Evolutionary conservation across 805 yeast genomes (phyloP).

Genomic region (Lachancea sp.): DNA sequence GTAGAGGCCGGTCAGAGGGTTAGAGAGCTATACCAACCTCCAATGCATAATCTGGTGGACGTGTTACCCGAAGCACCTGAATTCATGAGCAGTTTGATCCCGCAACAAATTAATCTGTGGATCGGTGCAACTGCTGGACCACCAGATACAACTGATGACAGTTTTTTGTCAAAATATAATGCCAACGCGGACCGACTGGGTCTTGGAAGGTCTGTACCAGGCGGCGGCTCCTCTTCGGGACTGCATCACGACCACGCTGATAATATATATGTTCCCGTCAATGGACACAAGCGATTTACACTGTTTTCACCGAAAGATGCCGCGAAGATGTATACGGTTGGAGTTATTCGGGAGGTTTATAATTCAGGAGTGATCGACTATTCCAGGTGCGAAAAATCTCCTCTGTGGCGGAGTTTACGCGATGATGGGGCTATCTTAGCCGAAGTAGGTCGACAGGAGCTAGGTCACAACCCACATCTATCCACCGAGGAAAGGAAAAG

Average conservation of each 20-base stretch:
- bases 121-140: slow-evolving; percentile 39
- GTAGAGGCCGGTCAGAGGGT: slow-evolving; percentile 39
- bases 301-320: slow-evolving; percentile 61
- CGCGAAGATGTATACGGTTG: slow-evolving; percentile 53
- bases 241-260: slow-evolving; percentile 80
- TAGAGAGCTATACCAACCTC: slow-evolving; percentile 52
- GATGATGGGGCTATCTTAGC: slow-evolving; percentile 56
- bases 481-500: slow-evolving; percentile 19
- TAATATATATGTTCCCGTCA: slow-evolving; percentile 55
- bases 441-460: slow-evolving; percentile 42
- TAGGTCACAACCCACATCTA: slow-evolving; percentile 30
- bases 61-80: slow-evolving; percentile 39
- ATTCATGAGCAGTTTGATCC: slow-evolving; percentile 39
- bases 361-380: slow-evolving; percentile 67
- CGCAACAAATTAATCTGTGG: slow-evolving; percentile 76
- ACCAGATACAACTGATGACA: slow-evolving; percentile 10
- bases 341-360: slow-evolving; percentile 46
- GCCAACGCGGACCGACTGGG: slow-evolving; percentile 27
- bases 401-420: slow-evolving; percentile 55
- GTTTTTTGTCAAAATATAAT: slow-evolving; percentile 19
- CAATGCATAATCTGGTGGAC: slow-evolving; percentile 42
- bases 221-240: slow-evolving; percentile 61
- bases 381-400: slow-evolving; percentile 45
- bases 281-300: slow-evolving; percentile 62
- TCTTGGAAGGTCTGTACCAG: slow-evolving; percentile 52